Evolutionary conservation across 805 yeast genomes (phyloP).

Genomic region (Metschnikowia shivogae): DNA sequence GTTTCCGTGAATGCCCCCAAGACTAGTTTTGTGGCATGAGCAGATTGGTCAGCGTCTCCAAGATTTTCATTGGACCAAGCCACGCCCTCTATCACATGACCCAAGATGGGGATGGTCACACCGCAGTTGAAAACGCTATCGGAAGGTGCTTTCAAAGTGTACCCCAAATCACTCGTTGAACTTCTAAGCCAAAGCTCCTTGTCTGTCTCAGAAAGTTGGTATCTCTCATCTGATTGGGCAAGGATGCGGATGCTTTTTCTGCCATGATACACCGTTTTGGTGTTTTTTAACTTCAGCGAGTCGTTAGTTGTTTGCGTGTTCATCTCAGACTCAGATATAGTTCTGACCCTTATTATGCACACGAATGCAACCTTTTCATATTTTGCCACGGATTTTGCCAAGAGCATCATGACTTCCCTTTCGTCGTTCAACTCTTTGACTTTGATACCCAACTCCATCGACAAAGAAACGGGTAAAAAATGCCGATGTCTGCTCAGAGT

Average conservation of each 20-base stretch:
- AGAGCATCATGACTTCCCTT: not conserved
- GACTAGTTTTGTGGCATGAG: conserved; percentile 50
- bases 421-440: not conserved
- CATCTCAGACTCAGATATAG: not conserved
- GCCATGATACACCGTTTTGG: conserved; percentile 1
- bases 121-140: conserved; percentile 43
- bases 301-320: not conserved
- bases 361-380: not conserved
- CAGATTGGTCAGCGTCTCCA: not conserved
- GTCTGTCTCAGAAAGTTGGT: conserved; percentile 27
- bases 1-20: conserved; percentile 42
- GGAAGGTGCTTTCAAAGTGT: conserved; percentile 34
- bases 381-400: not conserved
- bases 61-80: not conserved
- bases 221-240: conserved; percentile 35
- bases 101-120: conserved; percentile 49
- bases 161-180: conserved; percentile 51
- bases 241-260: conserved; percentile 36
- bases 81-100: conserved; percentile 10
- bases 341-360: not conserved
- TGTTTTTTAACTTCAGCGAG: not conserved
- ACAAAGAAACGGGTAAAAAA: conserved; percentile 32
- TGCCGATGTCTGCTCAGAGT: conserved; percentile 1
- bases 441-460: not conserved
- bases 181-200: conserved; percentile 40